Conservation (phyloP, 2,329 filamentous ascomycete genomes). For the Pseudonectria buxi region DNA sequence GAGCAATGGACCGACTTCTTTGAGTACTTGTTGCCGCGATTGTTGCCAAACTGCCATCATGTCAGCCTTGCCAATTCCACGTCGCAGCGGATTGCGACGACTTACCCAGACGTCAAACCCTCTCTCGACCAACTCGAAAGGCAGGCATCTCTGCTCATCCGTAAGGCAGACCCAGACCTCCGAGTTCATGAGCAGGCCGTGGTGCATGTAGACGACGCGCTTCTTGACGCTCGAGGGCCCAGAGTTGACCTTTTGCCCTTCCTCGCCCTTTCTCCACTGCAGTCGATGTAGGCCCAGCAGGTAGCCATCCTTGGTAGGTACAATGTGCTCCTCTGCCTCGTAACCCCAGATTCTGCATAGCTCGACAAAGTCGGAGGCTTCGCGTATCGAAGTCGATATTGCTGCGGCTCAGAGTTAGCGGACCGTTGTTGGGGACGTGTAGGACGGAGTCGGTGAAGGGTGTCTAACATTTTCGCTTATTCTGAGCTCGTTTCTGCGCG, state of each 20-base stretch:
- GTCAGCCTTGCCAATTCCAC: slow-evolving; percentile 17
- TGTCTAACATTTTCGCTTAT: slow-evolving; percentile 55
- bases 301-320: slow-evolving; percentile 91
- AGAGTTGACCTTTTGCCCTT: slow-evolving; percentile 69
- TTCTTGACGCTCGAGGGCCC: slow-evolving; percentile 64
- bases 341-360: slow-evolving; percentile 90
- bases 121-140: slow-evolving; percentile 80
- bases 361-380: slow-evolving; percentile 87
- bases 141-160: slow-evolving; percentile 75
- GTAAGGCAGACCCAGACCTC: slow-evolving; percentile 97
- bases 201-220: slow-evolving; percentile 87
- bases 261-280: slow-evolving; percentile 75
- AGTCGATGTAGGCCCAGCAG: slow-evolving; percentile 84
- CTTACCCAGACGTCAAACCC: slow-evolving; percentile 93
- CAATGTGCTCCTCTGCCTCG: slow-evolving; percentile 90
- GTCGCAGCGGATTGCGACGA: slow-evolving; percentile 6
- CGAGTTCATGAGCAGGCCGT: slow-evolving; percentile 96
- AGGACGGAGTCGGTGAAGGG: slow-evolving; percentile 28
- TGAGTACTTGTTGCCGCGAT: slow-evolving; percentile 97
- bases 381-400: slow-evolving; percentile 69
- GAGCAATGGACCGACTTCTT: slow-evolving; percentile 80
- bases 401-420: slow-evolving; percentile 53
- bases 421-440: slow-evolving; percentile 16
- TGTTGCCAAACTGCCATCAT: slow-evolving; percentile 73
- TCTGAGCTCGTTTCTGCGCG: slow-evolving; percentile 59